Evolutionary conservation across 169 alveolate species (phyloP), one percentile per base, ranked within the genome.

Genomic region (Cryptosporidium andersoni): DNA sequence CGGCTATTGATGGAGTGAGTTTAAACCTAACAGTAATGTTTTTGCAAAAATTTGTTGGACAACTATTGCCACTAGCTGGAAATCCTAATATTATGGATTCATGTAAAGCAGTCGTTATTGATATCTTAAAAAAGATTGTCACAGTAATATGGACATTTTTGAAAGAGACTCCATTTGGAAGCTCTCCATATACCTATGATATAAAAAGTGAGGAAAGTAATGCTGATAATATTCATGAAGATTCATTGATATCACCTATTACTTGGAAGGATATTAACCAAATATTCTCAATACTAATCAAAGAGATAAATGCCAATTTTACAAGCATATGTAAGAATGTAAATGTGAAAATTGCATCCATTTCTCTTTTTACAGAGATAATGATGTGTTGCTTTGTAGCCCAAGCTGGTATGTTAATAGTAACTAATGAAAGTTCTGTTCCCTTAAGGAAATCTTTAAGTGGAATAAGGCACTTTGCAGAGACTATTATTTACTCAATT

Each of bases 61-160:
- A 40, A 42, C 60, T 74, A 16, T 43, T 74, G 4, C 85, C 85
- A 45, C 55, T 58, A 43, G 60, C 60, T 66, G 49, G 55, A 58
- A 74, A 74, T 58, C 85, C 85, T 25, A 74, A 53, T 62, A 74
- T 63, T 14, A 43, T 64, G 47, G 85, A 74, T 47, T 37, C 85
- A n/a, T 74, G 85, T 49, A 74, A 68, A 74, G 85, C 85, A 4
- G 85, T 74, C 6, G 85, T 58, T n/a, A 74, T 74, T n/a, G 85
- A 74, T 58, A 12, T 68, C 12, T 55, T 74, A 39, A 55, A 68
- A 45, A 74, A 74, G 48, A 11, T 74, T 5, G 85, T 74, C 3
- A 68, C 60, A 45, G 49, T 74, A 5, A 49, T 74, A 8, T 74
- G 85, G 85, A 74, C 68, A 42, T 74, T 74, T 74, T 48, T 74